Evolutionary conservation across 208 protist genomes (phyloP).

Genomic region (Leishmania amazonensis): DNA sequence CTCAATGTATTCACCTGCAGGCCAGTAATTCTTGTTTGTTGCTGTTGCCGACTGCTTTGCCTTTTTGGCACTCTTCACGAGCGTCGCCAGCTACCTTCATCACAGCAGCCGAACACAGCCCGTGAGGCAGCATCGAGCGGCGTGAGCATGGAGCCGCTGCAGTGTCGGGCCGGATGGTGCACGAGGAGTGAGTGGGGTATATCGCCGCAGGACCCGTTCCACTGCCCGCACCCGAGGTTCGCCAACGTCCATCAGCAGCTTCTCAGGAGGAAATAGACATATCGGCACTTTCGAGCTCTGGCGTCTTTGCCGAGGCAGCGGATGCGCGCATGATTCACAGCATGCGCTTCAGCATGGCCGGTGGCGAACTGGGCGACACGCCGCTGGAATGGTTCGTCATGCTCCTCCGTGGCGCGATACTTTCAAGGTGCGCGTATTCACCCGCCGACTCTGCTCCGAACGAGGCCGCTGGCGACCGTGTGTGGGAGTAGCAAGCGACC

Average conservation of each 20-base stretch:
- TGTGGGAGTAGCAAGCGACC: neutral
- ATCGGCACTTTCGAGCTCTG: neutral
- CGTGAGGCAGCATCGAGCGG: constrained; percentile 4
- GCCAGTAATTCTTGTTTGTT: neutral
- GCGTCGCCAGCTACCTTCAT: constrained; percentile 4
- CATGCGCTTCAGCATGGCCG: neutral
- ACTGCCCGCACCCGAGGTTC: neutral
- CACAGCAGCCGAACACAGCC: constrained; percentile 7
- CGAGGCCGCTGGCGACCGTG: neutral
- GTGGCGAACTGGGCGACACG: constrained; percentile 12
- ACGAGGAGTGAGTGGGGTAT: neutral
- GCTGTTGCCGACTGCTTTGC: constrained; percentile 1
- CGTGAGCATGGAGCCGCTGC: constrained; percentile 2
- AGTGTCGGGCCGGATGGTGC: neutral
- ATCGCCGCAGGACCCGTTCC: neutral
- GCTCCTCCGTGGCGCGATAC: neutral
- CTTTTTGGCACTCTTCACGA: constrained; percentile 12
- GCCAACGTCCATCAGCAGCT: neutral
- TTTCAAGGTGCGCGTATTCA: neutral
- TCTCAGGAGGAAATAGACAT: neutral
- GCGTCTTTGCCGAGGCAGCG: neutral
- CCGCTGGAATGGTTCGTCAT: constrained; percentile 4
- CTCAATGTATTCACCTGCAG: neutral
- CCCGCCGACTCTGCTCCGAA: neutral
- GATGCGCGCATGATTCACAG: neutral